Evolutionary conservation across 2,329 filamentous ascomycete genomes (phyloP), one percentile per base, ranked within the genome.

Genomic region (Neofusicoccum sp.): DNA sequence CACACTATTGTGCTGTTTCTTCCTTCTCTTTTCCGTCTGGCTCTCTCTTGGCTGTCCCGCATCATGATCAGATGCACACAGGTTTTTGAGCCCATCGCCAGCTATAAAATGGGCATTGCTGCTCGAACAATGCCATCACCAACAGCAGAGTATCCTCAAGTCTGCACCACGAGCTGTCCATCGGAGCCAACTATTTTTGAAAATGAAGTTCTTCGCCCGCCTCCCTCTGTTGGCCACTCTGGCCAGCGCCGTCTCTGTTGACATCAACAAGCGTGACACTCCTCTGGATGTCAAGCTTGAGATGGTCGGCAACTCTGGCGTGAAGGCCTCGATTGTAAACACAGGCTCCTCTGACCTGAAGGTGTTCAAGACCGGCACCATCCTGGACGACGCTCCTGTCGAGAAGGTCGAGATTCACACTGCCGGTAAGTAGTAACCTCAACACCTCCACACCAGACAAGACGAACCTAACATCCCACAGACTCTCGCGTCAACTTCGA

Each of bases 291-390:
- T 60, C 36, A 34, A 53, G 30, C 58, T 60, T 16, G 58, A 60
- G 40, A 14, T 79, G 65, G 69, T 77, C 20, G 79, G 78, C 61
- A 84, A 84, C 73, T 78, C 81, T n/a, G 76, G 74, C 56, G 76
- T 85, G 64, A 83, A 82, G 72, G 80, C 82, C 33, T 72, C 74
- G 43, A 75, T 85, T 62, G 83, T 79, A 65, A 85, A 85, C 75
- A 82, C 74, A 30, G 82, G 82, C 49, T 73, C 75, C 48, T 73
- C 72, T 47, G 75, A 75, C 61, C 69, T 85, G 63, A 82, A 83
- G 70, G 68, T 85, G 30, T 73, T 85, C 63, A 84, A 79, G 74
- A 77, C 78, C 28, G 47, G 82, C 34, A 82, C 80, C 56, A 79
- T 85, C 65, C 72, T 85, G 56, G 82, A 84, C 64, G 74, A 76